Percentiles rank a stretch among this genome's conserved stretches.
phyloP scores from a whole-genome alignment of 352 stramenopile genomes.

The Phytophthora pistaciae region DNA sequence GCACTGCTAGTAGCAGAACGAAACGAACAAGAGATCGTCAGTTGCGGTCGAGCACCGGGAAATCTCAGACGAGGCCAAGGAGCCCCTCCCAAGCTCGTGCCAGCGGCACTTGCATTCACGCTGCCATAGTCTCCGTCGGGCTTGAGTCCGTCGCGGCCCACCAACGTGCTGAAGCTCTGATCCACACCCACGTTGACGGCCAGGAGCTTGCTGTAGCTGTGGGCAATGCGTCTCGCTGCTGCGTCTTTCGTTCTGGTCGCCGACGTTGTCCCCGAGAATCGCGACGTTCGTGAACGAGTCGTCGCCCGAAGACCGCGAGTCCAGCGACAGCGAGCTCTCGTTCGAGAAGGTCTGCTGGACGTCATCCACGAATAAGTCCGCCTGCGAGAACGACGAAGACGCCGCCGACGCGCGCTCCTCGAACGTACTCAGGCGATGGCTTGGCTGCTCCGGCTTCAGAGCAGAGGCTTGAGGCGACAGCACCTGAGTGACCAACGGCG shows the following conservation, averaged over 20 bases:
- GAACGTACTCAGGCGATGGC: slow-evolving; percentile 24
- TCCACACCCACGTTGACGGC: slow-evolving; percentile 13
- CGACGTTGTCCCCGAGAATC: slow-evolving; percentile 36
- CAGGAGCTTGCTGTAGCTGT: slow-evolving; percentile 40
- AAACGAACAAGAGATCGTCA: slow-evolving; percentile 40
- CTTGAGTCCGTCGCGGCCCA: slow-evolving; percentile 19
- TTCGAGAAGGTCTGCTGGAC: slow-evolving; percentile 35
- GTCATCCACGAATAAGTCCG: slow-evolving; percentile 45
- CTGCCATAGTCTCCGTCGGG: slow-evolving; percentile 2
- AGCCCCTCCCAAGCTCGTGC: slow-evolving; percentile 19
- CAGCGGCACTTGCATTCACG: slow-evolving; percentile 6
- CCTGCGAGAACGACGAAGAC: slow-evolving; percentile 7
- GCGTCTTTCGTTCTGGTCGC: slow-evolving; percentile 29
- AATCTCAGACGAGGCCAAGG: slow-evolving; percentile 20
- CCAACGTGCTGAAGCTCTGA: slow-evolving; percentile 28
- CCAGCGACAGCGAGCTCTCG: slow-evolving; percentile 21
- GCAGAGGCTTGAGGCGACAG: slow-evolving; percentile 12
- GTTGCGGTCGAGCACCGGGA: slow-evolving; percentile 26
- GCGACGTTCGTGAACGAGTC: slow-evolving; percentile 44
- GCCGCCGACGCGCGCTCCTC: slow-evolving; percentile 24
- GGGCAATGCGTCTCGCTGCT: slow-evolving; percentile 33
- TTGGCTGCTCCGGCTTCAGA: slow-evolving; percentile 6
- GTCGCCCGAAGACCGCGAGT: slow-evolving; percentile 26
- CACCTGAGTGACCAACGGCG: slow-evolving; percentile 3
- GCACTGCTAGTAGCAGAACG: too few species aligned